A percentile compares a stretch with the other conserved stretches of the same genome.
phyloP scores from a whole-genome alignment of 164 flowering plant genomes.

The grape (Vitis vinifera) region DNA sequence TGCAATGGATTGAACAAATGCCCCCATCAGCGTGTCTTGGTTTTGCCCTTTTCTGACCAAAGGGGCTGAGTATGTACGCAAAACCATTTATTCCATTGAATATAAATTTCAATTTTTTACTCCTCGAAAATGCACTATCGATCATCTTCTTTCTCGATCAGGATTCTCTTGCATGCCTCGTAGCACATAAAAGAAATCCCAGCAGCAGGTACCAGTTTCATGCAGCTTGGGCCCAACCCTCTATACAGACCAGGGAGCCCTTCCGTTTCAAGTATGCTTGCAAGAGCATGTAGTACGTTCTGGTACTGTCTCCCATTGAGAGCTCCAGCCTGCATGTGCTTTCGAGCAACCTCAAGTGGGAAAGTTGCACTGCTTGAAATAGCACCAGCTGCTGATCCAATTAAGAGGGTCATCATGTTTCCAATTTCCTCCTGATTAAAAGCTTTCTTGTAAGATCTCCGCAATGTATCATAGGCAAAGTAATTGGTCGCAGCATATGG shows the following conservation, averaged over 20 bases:
- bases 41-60: no score
- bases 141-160: conserved; percentile 59
- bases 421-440: conserved; percentile 54
- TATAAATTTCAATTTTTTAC: not conserved
- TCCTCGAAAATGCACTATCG: not conserved
- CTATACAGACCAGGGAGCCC: conserved; percentile 66
- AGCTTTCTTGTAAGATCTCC: conserved; percentile 49
- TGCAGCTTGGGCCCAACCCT: conserved; percentile 82
- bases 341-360: conserved; percentile 84
- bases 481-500: conserved; percentile 87
- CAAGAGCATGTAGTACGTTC: conserved; percentile 68
- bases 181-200: conserved; percentile 94
- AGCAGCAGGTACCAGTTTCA: conserved; percentile 82
- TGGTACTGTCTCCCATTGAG: conserved; percentile 64
- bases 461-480: conserved; percentile 70
- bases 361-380: conserved; percentile 76
- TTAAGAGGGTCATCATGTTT: conserved; percentile 63
- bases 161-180: conserved; percentile 77
- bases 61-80: no score
- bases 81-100: not conserved
- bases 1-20: no score
- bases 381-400: conserved; percentile 83
- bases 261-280: conserved; percentile 53
- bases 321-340: conserved; percentile 88
- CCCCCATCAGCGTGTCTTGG: no score